Evolutionary conservation across 164 flowering plant genomes (phyloP), one percentile per base, ranked within the genome.

Genomic region (Aristolochia californica): DNA sequence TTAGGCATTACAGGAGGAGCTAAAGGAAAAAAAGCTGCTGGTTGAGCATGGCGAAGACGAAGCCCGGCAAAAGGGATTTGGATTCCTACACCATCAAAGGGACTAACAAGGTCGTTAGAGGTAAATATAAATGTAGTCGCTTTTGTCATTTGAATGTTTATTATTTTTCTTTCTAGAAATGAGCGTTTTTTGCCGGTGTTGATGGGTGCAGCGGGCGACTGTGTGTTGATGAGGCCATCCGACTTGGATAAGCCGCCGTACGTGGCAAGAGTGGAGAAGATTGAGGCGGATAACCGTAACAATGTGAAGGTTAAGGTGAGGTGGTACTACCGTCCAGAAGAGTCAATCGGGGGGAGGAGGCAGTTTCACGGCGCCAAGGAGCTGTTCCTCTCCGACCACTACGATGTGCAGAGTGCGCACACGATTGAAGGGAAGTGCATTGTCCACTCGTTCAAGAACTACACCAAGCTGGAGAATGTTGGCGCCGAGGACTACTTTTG

Each of bases 321-420:
- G 62, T 82, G 87, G 87, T 82, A 82, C 20, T 82, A 82, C 34
- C 56, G 84, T 50, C 87, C 84, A 7, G 87, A 82, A 76, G 87
- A 82, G 66, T 77, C 87, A 16, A 58, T 75, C 16, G 83, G 83
- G 12, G 83, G 86, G 10, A 59, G 86, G 62, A 67, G 83, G 40
- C 82, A 82, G 77, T 82, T 82, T 45, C 84, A 79, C 59, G 87
- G 87, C 17, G 81, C 82, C 1, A 82, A 82, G 57, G 84, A 82
- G 66, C 67, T 82, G 38, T 82, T 82, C 61, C 62, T 81, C 64
- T 81, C 86, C 0, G 86, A 79, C 52, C 86, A 81, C 57, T 77
- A 68, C 48, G 86, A 81, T 57, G 64, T 75, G 43, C 86, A 79
- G 72, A 81, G 86, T 56, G 83, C 83, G 45, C 78, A 79, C 66